Conservation (phyloP, 768 basidiomycete genomes). For the Calocybe indica region DNA sequence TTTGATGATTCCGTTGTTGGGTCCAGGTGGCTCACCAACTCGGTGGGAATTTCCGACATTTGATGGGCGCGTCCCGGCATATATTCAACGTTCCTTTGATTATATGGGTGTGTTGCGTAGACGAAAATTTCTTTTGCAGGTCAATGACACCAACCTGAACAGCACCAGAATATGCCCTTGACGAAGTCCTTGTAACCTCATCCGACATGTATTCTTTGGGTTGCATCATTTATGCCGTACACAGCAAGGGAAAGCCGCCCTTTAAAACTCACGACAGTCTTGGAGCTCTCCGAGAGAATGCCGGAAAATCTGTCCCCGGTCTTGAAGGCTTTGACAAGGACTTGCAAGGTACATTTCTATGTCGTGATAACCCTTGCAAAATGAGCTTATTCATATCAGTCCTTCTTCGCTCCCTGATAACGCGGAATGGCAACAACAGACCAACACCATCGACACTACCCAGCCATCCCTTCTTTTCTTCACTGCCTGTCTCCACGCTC, state of each 20-base stretch:
- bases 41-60: slow-evolving; percentile 90
- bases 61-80: slow-evolving; percentile 72
- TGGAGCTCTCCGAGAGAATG: slow-evolving; percentile 61
- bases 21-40: slow-evolving; percentile 64
- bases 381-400: slow-evolving; percentile 35
- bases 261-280: slow-evolving; percentile 82
- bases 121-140: not conserved
- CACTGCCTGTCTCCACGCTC: slow-evolving; percentile 90
- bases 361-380: not conserved
- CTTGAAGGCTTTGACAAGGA: slow-evolving; percentile 65
- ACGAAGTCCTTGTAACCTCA: slow-evolving; percentile 78
- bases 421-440: slow-evolving; percentile 65
- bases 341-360: slow-evolving; percentile 49
- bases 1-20: slow-evolving; percentile 71
- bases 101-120: slow-evolving; percentile 67
- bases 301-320: slow-evolving; percentile 54
- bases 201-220: slow-evolving; percentile 95
- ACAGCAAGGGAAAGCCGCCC: slow-evolving; percentile 82
- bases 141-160: not conserved
- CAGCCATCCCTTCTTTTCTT: slow-evolving; percentile 88
- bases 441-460: slow-evolving; percentile 79
- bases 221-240: slow-evolving; percentile 86
- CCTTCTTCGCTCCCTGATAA: slow-evolving; percentile 75
- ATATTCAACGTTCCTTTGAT: slow-evolving; percentile 89
- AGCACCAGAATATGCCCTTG: slow-evolving; percentile 94